Percentiles rank a stretch among this genome's conserved stretches.
These are phyloP conservation scores for Phytophthora macrochlamydospora DNA, from an alignment of 352 stramenopile genomes.

Conservation along the genomic window DNA sequence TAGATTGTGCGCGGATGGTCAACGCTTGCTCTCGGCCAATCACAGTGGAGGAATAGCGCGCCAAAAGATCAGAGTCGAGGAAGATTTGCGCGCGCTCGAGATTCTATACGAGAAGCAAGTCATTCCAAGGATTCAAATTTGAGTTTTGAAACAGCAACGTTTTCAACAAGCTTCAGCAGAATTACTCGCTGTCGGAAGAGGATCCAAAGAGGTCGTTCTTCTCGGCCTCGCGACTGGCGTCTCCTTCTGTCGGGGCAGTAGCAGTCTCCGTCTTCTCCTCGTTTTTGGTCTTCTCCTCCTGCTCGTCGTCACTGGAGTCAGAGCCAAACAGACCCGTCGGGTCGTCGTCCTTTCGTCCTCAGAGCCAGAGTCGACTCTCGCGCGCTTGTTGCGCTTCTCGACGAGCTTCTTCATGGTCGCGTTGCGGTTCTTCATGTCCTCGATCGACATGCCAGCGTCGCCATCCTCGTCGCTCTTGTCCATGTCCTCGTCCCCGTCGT, in stretches of 20 bases:
- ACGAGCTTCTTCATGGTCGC: conserved; percentile 85
- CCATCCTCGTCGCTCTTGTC: conserved; percentile 62
- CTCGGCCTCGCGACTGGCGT: conserved; percentile 49
- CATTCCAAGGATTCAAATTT: conserved; percentile 1
- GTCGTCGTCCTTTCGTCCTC: conserved; percentile 69
- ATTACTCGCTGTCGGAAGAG: conserved; percentile 81
- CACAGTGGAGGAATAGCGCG: background rate
- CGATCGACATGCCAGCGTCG: conserved; percentile 77
- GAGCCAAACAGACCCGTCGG: conserved; percentile 79
- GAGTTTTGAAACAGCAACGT: conserved; percentile 7
- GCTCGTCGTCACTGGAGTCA: conserved; percentile 81
- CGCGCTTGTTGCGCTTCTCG: conserved; percentile 85
- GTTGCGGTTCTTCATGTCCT: conserved; percentile 92
- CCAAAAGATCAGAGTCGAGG: background rate
- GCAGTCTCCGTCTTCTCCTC: conserved; percentile 15
- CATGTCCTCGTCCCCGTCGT: conserved; percentile 57
- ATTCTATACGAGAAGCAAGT: conserved; percentile 3
- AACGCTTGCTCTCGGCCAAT: conserved; percentile 6
- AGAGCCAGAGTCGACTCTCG: conserved; percentile 48
- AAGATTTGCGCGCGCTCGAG: conserved; percentile 11
- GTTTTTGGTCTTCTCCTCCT: conserved; percentile 35
- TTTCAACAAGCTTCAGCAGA: background rate
- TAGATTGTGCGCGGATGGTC: background rate
- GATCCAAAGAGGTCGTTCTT: conserved; percentile 89
- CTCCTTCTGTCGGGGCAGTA: conserved; percentile 15